Base-by-base conservation (phyloP, 371 early-diverging fungal species). In the Mucor lusitanicus region DNA sequence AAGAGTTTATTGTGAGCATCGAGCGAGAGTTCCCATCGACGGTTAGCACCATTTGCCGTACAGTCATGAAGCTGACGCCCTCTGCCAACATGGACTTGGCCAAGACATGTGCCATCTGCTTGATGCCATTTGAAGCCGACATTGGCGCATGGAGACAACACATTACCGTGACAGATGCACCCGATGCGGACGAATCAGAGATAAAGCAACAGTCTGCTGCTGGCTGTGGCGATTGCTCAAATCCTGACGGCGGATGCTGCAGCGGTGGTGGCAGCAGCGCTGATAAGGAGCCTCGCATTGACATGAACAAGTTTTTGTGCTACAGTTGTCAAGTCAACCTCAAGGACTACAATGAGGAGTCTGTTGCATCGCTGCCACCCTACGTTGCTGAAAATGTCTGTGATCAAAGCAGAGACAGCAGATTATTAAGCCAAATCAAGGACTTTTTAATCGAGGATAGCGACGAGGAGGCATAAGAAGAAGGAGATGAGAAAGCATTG, bases 21-120 rank as follows among this genome's bases (percentile, higher is more conserved):
- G 94, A 94, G 65, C 78, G 83, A 12, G 95, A 91, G 61, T 97
- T 94, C 65, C 90, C 95, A 0, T 92, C 95, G 5, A 96, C 96
- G 0, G 93, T 91, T 11, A 87, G 90, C 44, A 96, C 96, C 0
- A 90, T 97, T 5, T 87, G 90, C 32, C 83, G 95, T 40, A 97
- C 97, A 0, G 92, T 91, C 23, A 84, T 85, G 27, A 96, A 95
- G 69, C 72, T 96, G 32, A 82, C 82, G 21, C 83, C 85, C 17
- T 73, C 82, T 3, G 79, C 71, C 8, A 75, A 76, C 27, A 72
- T 80, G 58, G 84, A 85, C 44, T 23, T 70, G 0, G 69, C 70
- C 25, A 65, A 64, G 61, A 74, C 75, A 13, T 90, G 89, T 71
- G 83, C 86, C 2, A 73, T 88, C 8, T 90, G 89, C 59, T 71